Evolutionary conservation across 225 moss, liverwort and hornwort species (phyloP).

Genomic region (Rhytidiadelphus loreus): DNA sequence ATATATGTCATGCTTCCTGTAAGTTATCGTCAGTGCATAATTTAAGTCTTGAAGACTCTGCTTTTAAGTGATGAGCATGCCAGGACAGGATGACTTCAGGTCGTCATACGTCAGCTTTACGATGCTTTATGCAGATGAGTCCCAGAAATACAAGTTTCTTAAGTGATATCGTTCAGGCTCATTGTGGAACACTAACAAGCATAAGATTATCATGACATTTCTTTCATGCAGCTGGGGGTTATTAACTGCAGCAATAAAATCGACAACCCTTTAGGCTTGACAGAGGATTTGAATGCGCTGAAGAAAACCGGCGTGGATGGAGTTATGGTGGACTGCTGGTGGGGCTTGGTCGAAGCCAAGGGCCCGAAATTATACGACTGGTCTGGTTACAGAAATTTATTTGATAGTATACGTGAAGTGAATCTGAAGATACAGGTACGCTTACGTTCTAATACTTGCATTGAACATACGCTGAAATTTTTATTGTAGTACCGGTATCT

Average conservation of each 20-base stretch:
- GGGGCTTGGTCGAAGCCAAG: conserved; percentile 65
- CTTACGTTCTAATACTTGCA: not conserved
- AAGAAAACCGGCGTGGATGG: conserved; percentile 66
- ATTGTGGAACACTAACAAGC: not conserved
- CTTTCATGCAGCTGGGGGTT: conserved; percentile 51
- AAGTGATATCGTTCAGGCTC: not conserved
- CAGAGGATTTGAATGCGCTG: conserved; percentile 34
- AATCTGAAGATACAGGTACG: conserved; percentile 59
- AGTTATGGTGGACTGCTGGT: conserved; percentile 74
- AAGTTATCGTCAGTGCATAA: conserved; percentile 1
- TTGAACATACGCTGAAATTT: not conserved
- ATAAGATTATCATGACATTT: not conserved
- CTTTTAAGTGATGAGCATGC: not conserved
- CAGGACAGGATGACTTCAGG: not conserved
- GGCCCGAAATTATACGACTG: conserved; percentile 50
- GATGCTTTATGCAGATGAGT: not conserved
- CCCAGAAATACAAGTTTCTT: not conserved
- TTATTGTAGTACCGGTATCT: not conserved
- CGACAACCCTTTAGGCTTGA: conserved; percentile 34
- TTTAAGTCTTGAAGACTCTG: not conserved
- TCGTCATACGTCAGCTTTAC: not conserved
- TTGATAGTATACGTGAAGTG: conserved; percentile 37
- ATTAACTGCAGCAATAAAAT: conserved; percentile 48
- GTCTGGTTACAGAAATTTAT: conserved; percentile 46
- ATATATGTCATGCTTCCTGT: conserved; percentile 48